Base-by-base conservation (phyloP, 345 rosid species). In the Zanthoxylum bungeanum region DNA sequence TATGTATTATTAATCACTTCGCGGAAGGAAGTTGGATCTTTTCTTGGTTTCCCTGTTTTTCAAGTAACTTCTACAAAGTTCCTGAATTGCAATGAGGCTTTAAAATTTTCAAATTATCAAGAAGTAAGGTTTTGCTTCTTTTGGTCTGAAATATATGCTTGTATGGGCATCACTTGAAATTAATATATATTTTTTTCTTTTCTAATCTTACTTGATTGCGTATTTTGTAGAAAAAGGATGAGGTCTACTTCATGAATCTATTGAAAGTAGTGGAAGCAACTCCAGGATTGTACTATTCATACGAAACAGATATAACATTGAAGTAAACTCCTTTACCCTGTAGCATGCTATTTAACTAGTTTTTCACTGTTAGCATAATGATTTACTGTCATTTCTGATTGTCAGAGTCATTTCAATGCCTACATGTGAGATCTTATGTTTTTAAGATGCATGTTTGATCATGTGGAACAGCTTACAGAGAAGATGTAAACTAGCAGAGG, bases 241-340 rank as follows among this genome's bases (percentile, higher is more conserved):
- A 94, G 81, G 73, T 88, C 16, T 86, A 90, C 85, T 92, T 87
- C 67, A 81, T 76, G 92, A 80, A 87, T 75, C 78, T 94, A 75
- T 80, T 94, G 84, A 89, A 75, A 72, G 68, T 78, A 56, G 91
- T 94, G 75, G 98, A 94, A 83, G 73, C 85, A 69, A 85, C 89
- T 50, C 98, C 98, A 7, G 98, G 98, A 73, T 78, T 94, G 80
- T 90, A 92, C 82, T 92, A 78, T 73, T 94, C 98, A 28, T 94
- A 90, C 61, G 88, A 84, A 74, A 87, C 96, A n/a, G 99, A 94
- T 85, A 80, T 94, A 70, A 94, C 99, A 50, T 69, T 94, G 77
- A 92, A 94, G 99, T 94, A 92, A 83, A 73, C 49, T 66, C 73
- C 68, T 59, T 49, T 66, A 56, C 52, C 34, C 21, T 75, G 51